Evolutionary conservation across 2,329 filamentous ascomycete genomes (phyloP).

Genomic region (Colletotrichum tropicale): DNA sequence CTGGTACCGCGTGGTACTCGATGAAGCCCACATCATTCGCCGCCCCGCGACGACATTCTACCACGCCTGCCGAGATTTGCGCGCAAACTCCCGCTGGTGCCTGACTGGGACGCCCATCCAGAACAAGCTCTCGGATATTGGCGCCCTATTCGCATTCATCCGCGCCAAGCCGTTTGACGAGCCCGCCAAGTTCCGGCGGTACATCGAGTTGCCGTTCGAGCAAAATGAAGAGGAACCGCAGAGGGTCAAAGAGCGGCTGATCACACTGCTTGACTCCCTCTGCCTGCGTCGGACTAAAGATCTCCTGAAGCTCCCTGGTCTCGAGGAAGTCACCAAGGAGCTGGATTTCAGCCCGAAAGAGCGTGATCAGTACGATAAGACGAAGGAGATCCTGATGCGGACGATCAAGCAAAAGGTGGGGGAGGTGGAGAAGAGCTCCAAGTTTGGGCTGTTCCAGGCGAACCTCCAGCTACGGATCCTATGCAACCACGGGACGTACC

Average conservation of each 20-base stretch:
- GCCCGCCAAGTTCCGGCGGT: constrained; percentile 44
- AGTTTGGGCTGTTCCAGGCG: constrained; percentile 49
- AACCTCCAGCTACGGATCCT: constrained; percentile 50
- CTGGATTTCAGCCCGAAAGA: constrained; percentile 34
- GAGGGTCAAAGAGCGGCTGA: constrained; percentile 31
- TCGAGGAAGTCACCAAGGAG: constrained; percentile 21
- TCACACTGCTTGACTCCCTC: constrained; percentile 39
- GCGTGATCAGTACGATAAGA: constrained; percentile 39
- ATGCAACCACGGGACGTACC: constrained; percentile 55
- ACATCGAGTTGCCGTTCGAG: constrained; percentile 45
- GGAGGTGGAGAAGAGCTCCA: constrained; percentile 35
- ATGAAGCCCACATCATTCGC: constrained; percentile 55
- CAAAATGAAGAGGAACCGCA: background rate
- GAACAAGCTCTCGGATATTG: constrained; percentile 56
- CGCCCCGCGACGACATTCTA: constrained; percentile 48
- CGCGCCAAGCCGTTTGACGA: constrained; percentile 44
- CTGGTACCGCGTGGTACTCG: constrained; percentile 47
- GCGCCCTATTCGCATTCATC: constrained; percentile 54
- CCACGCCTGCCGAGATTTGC: constrained; percentile 43
- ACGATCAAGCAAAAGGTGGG: constrained; percentile 40
- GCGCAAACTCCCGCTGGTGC: constrained; percentile 54
- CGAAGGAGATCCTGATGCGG: constrained; percentile 39
- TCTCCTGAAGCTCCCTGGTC: constrained; percentile 38
- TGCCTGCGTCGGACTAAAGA: constrained; percentile 47
- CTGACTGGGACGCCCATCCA: constrained; percentile 60